phyloP scores from a whole-genome alignment of 1,284 basidiomycete genomes.

The Trichosporon inkin region DNA sequence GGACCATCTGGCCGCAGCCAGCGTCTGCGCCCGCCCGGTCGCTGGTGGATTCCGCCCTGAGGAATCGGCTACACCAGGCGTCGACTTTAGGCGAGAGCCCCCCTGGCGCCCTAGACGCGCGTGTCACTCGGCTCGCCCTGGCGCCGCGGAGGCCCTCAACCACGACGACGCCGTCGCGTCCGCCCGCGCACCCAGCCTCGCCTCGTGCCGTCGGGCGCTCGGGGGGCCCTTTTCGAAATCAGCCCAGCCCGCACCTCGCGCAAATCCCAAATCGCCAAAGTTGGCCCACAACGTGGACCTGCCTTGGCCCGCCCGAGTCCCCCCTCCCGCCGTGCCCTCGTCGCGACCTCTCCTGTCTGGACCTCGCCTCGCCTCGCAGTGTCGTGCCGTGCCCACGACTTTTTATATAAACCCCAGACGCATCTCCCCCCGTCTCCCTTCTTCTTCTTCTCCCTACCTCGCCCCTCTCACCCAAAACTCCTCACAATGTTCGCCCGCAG shows the following conservation, averaged over 20 bases:
- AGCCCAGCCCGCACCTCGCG: neutral
- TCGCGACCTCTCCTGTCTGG: neutral
- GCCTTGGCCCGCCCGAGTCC: neutral
- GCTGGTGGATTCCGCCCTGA: neutral
- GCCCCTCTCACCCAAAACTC: slow-evolving; percentile 10
- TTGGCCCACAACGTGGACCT: neutral
- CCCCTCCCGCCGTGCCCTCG: neutral
- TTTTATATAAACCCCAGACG: neutral
- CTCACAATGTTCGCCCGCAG: slow-evolving; percentile 21
- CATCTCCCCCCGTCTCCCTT: neutral
- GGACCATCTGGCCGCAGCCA: neutral
- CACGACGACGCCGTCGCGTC: neutral
- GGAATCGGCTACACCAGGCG: neutral
- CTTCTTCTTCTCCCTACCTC: neutral
- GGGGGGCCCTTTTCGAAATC: neutral
- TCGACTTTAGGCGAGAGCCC: neutral
- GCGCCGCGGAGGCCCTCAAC: neutral
- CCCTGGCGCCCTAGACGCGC: neutral
- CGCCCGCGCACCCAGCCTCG: no score
- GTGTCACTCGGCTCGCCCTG: no score
- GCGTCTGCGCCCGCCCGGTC: neutral
- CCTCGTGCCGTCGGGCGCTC: no score
- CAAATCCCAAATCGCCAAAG: neutral
- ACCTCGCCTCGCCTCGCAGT: neutral
- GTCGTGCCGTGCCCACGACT: neutral